Evolutionary conservation across 1,139 yeast genomes (phyloP), one percentile per base, ranked within the genome.

Genomic region (Debaryomyces sp.): DNA sequence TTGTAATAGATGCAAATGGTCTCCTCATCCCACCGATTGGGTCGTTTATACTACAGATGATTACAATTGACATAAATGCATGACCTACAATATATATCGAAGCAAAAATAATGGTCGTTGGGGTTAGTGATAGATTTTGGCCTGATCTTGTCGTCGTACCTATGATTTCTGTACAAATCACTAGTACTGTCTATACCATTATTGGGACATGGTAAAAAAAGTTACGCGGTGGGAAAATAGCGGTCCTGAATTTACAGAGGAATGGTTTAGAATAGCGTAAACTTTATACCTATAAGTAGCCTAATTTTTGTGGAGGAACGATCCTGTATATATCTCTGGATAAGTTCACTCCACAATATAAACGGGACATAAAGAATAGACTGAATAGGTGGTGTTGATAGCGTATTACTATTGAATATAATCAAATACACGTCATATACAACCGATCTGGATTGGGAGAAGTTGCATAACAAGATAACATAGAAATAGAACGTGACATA

Each of bases 151-250:
- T 15, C 5, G 8, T 37, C 7, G n/a, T 37, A 13, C 6, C 23
- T 37, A n/a, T 12, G n/a, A 12, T 22, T 7, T n/a, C 13, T 13
- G 29, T 6, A 12, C 12, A 23, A 13, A 37, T 37, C 30, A n/a
- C 29, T 37, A 13, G 30, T 37, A 23, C 29, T 37, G 40, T 23
- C 40, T 15, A 15, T 23, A 37, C 40, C 40, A 37, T 37, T 37
- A 22, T 24, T 37, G 12, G 21, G 29, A 10, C 29, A n/a, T 2
- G 29, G 29, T 26, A 37, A 8, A 18, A 12, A 18, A 34, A 34
- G 24, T 34, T 18, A 12, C 18, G 18, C 35, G 22, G 18, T 10
- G 2, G 13, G 6, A 34, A 21, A 34, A 4, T 12, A 10, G 4
- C 13, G 24, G 37, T 34, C 10, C 37, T 34, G 12, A 8, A 18